Conservation (phyloP, 2,329 filamentous ascomycete genomes). For the Pseudogymnoascus sp. region DNA sequence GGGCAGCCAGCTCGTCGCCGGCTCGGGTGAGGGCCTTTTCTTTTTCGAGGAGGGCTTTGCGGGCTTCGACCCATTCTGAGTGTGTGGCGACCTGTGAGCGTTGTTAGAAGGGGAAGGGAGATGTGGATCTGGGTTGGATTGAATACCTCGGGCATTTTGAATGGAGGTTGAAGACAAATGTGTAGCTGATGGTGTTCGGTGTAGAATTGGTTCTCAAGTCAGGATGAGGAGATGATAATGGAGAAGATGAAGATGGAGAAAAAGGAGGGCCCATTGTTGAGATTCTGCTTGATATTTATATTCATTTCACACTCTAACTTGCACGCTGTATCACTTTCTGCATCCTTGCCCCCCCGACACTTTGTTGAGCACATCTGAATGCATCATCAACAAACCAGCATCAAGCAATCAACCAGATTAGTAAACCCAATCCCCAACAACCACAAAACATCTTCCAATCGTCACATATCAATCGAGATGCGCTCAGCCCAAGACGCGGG, state of each 20-base stretch:
- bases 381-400: not conserved
- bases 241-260: too few relatives aligned
- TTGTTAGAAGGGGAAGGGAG: not conserved
- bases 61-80: conserved; percentile 30
- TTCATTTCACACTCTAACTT: not conserved
- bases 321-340: not conserved
- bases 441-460: not conserved
- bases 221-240: not conserved
- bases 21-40: conserved; percentile 30
- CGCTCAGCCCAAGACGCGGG: not conserved
- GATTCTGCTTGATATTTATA: not conserved
- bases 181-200: not conserved
- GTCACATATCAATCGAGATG: not conserved
- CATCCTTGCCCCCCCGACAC: not conserved
- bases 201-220: not conserved
- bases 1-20: conserved; percentile 24
- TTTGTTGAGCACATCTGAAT: not conserved
- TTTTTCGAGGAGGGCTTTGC: conserved; percentile 29
- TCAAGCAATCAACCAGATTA: not conserved
- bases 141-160: not conserved
- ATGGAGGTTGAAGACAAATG: not conserved
- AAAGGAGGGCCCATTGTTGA: not conserved
- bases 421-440: not conserved
- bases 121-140: not conserved
- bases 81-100: conserved; percentile 25